Evolutionary conservation across 1,284 basidiomycete species (phyloP), one percentile per base, ranked within the genome.

Genomic region (Boletus smithii): DNA sequence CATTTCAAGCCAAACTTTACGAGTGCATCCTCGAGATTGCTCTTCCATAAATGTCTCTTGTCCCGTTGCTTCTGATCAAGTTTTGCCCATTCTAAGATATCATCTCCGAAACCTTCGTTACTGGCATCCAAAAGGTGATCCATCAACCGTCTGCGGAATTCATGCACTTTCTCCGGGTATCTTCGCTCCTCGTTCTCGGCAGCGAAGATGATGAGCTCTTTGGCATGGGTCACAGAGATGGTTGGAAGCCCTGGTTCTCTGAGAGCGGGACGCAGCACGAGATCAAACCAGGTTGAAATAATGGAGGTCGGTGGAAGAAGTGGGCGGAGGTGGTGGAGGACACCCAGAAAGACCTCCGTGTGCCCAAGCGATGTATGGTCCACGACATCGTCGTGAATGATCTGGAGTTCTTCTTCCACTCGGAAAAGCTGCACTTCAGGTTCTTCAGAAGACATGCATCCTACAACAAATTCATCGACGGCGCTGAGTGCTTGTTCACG

Each of bases 211-310:
- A 88, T 76, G 22, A 90, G 73, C 29, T 85, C 80, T 64, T 84
- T 87, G n/a, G 87, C 87, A 56, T 83, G 71, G 38, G 76, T 73
- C 17, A 81, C 71, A 2, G 81, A 75, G 14, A 68, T 55, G 0
- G 73, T 74, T 4, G 83, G 69, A n/a, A 91, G 68, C 54, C 74
- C 80, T 26, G 85, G 81, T 59, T 88, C 81, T 34, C 85, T 80
- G 43, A 91, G 72, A 29, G 85, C 85, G 23, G 85, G 84, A 17
- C 87, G 79, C 3, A 91, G 72, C 27, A 86, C 73, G 23, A 85
- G 74, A 59, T 91, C 86, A 64, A 88, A 91, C 88, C 88, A 90
- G 20, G 72, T 76, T 3, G 80, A 80, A 43, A 88, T 85, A 44
- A 89, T 71, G 22, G 83, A 84, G 5, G 74, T 73, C 9, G 83